Conservation (phyloP, 2,329 filamentous ascomycete genomes). For the Paecilomyces dactylethromorphus region DNA sequence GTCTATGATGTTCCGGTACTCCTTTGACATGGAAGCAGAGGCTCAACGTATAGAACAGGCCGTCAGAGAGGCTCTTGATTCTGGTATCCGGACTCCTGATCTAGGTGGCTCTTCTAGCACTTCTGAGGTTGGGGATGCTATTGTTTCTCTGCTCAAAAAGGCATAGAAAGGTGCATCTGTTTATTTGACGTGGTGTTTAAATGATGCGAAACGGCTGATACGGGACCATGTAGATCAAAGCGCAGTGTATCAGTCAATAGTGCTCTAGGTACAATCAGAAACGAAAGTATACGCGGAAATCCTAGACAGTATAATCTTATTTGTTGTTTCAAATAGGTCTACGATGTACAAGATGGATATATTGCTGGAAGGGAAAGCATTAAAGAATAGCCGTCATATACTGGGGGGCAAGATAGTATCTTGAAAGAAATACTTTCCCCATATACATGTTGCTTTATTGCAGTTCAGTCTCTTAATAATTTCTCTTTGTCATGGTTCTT, state of each 20-base stretch:
- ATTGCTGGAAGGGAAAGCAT: background rate
- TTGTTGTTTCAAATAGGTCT: background rate
- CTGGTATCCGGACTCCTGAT: conserved; percentile 69
- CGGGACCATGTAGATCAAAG: too few relatives aligned
- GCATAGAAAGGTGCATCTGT: background rate
- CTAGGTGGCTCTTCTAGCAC: conserved; percentile 69
- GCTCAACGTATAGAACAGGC: conserved; percentile 72
- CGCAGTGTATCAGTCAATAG: too few relatives aligned
- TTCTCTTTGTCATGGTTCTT: background rate
- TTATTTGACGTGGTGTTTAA: background rate
- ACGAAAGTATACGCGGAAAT: too few relatives aligned
- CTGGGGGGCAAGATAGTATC: background rate
- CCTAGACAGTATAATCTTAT: background rate
- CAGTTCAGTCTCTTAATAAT: background rate
- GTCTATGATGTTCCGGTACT: conserved; percentile 91
- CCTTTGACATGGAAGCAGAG: conserved; percentile 67
- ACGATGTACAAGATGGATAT: background rate
- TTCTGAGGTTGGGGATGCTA: conserved; percentile 66
- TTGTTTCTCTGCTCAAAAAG: conserved; percentile 61
- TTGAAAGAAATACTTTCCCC: too few relatives aligned
- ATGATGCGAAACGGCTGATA: too few relatives aligned
- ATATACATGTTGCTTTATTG: background rate
- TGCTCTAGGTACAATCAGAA: too few relatives aligned
- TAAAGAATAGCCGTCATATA: background rate
- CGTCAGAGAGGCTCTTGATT: conserved; percentile 68